These are phyloP conservation scores for Annona squamosa DNA, from an alignment of 164 flowering plant species.

Conservation along the genomic window DNA sequence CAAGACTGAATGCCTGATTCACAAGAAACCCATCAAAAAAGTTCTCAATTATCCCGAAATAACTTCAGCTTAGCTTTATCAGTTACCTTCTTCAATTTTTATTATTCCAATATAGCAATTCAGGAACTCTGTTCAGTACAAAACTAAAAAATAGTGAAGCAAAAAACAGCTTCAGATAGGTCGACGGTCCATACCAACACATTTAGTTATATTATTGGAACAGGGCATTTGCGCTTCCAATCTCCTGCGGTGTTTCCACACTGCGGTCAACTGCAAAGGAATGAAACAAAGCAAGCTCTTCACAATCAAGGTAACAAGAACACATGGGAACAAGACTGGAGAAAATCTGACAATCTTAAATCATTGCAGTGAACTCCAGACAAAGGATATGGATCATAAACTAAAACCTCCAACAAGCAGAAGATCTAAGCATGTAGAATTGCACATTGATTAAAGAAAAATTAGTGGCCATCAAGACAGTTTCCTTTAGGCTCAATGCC, in stretches of 20 bases:
- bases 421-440: neutral
- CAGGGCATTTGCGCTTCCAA: constrained; percentile 49
- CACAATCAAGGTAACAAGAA: neutral
- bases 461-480: neutral
- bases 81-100: neutral
- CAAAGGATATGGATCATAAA: neutral
- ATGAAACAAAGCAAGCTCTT: neutral
- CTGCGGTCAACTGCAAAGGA: constrained; percentile 50
- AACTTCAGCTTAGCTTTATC: too few species aligned
- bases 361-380: neutral
- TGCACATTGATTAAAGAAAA: neutral
- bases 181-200: constrained; percentile 19
- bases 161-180: constrained; percentile 3
- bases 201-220: constrained; percentile 20
- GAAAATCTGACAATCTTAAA: neutral
- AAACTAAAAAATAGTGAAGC: neutral
- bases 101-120: neutral
- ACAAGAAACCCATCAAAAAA: too few species aligned
- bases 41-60: too few species aligned
- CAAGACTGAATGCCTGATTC: too few species aligned
- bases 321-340: neutral
- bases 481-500: neutral
- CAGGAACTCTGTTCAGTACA: neutral
- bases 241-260: constrained; percentile 61
- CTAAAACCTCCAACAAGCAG: neutral